Percentiles rank a stretch among this genome's conserved stretches.
These are phyloP conservation scores for Coemansia sp. DNA, from an alignment of 192 early-diverging fungal species.

Conservation along the genomic window DNA sequence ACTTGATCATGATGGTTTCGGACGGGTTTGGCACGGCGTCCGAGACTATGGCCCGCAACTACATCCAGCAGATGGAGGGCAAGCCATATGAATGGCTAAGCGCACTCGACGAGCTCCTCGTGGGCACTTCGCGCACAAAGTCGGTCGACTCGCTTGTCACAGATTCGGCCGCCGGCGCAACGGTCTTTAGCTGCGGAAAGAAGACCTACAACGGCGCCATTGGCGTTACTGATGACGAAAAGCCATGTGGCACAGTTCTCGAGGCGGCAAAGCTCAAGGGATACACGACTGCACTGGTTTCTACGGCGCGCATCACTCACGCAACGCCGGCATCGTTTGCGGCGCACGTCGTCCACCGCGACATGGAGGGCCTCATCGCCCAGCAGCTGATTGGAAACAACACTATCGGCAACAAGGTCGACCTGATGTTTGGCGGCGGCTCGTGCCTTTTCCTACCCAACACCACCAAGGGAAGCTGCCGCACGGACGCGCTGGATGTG, in stretches of 20 bases:
- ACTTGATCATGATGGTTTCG: conserved; percentile 60
- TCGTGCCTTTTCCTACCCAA: conserved; percentile 49
- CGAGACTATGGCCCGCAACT: conserved; percentile 56
- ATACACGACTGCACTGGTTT: conserved; percentile 56
- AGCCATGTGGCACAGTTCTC: conserved; percentile 58
- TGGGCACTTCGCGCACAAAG: conserved; percentile 54
- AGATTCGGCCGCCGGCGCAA: conserved; percentile 62
- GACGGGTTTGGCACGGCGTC: conserved; percentile 64
- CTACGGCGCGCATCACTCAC: conserved; percentile 60
- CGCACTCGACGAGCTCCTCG: conserved; percentile 51
- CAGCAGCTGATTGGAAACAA: conserved; percentile 52
- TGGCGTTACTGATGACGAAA: conserved; percentile 41
- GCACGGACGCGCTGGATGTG: conserved; percentile 40
- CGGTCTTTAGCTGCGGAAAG: conserved; percentile 53
- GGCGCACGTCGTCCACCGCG: conserved; percentile 52
- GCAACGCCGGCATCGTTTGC: conserved; percentile 62
- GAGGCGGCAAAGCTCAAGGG: conserved; percentile 57
- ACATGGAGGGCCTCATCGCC: conserved; percentile 58
- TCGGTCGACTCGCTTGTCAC: conserved; percentile 54
- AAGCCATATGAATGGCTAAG: conserved; percentile 19
- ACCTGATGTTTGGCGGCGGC: conserved; percentile 59
- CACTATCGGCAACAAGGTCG: conserved; percentile 28
- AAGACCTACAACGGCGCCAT: conserved; percentile 60
- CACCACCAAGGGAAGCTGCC: conserved; percentile 27
- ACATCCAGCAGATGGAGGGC: conserved; percentile 15